Evolutionary conservation across 169 alveolate species (phyloP).

Genomic region (Cryptosporidium parvum): DNA sequence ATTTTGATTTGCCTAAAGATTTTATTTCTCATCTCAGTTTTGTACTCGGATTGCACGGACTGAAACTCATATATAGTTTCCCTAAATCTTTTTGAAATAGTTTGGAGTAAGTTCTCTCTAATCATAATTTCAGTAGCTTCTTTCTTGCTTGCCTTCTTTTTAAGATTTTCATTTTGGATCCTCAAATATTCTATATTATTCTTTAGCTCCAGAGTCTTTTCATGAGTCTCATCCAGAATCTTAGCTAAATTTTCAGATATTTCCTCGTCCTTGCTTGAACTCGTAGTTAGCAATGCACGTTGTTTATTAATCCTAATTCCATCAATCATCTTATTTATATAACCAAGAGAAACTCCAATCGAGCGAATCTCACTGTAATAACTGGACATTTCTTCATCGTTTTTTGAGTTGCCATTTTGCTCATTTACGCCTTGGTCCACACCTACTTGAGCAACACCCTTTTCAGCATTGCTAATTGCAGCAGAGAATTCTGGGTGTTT

Average conservation of each 20-base stretch:
- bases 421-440: constrained; percentile 9
- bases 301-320: constrained; percentile 58
- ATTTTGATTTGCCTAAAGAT: constrained; percentile 77
- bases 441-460: not conserved
- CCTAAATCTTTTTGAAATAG: constrained; percentile 77
- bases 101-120: constrained; percentile 77
- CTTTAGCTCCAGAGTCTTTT: constrained; percentile 56
- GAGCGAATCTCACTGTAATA: constrained; percentile 65
- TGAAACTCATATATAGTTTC: constrained; percentile 77
- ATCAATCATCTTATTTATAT: constrained; percentile 43
- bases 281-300: constrained; percentile 65
- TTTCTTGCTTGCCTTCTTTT: constrained; percentile 33
- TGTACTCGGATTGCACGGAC: constrained; percentile 73
- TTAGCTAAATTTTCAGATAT: constrained; percentile 60
- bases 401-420: not conserved
- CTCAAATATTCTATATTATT: constrained; percentile 72
- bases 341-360: constrained; percentile 62
- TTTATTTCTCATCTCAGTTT: constrained; percentile 60
- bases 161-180: constrained; percentile 53
- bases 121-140: constrained; percentile 73
- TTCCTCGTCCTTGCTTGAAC: constrained; percentile 51
- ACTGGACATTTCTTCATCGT: constrained; percentile 50
- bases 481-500: constrained; percentile 44
- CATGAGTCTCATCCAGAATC: constrained; percentile 74
- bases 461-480: constrained; percentile 28